These are phyloP conservation scores for thale cress (Arabidopsis thaliana) DNA, from an alignment of 345 rosid genomes.

Conservation along the genomic window DNA sequence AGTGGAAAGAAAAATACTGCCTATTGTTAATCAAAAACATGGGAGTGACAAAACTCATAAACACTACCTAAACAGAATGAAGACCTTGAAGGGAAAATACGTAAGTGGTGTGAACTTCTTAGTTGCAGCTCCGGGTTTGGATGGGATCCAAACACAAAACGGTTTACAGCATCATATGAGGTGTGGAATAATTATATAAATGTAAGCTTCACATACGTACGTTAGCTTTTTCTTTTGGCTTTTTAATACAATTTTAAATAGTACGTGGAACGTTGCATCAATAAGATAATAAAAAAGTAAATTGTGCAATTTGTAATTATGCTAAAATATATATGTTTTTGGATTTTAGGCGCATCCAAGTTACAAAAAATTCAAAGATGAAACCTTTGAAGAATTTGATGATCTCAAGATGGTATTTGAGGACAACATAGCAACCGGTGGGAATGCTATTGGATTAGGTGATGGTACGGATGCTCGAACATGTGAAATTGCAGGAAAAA, in stretches of 20 bases:
- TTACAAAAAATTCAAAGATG: neutral
- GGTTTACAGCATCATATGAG: neutral
- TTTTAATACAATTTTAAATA: too few relatives aligned
- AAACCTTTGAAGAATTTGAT: conserved; percentile 23
- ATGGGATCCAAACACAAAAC: conserved; percentile 2
- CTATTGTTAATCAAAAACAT: neutral
- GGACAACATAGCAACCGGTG: neutral
- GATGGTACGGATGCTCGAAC: neutral
- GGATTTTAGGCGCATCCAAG: neutral
- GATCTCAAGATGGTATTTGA: neutral
- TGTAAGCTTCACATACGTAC: too few relatives aligned
- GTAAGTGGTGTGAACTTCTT: neutral
- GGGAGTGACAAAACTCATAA: neutral
- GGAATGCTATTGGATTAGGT: neutral
- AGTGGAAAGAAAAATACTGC: neutral
- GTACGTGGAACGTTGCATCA: too few relatives aligned
- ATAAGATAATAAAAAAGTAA: too few relatives aligned
- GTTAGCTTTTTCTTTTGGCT: too few relatives aligned
- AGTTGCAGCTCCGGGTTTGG: neutral
- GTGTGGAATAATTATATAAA: neutral
- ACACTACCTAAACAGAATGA: neutral
- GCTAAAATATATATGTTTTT: too few relatives aligned
- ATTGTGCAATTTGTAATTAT: too few relatives aligned
- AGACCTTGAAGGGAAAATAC: neutral
- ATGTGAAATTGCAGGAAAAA: neutral